Base-by-base conservation (phyloP, 345 rosid species). In the Acer negundo region DNA sequence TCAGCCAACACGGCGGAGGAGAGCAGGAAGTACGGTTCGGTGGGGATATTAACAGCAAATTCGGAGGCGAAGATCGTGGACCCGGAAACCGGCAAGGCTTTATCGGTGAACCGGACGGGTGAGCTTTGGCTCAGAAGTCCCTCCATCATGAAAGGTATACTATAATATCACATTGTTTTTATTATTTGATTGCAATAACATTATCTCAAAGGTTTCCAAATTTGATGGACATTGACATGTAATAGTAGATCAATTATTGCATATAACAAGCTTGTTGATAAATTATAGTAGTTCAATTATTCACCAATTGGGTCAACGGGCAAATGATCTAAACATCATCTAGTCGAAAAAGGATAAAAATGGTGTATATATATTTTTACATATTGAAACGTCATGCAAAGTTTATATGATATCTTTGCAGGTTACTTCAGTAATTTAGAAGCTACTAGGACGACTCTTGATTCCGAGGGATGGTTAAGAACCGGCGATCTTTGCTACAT, bases 401-500 rank as follows among this genome's bases (percentile, higher is more conserved):
- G 7, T 17, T 5, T 17, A 13, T 16, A 56, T 6, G 38, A 16
- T 44, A 13, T 42, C 70, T 35, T 35, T 28, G 79, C 74, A 94
- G 97, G 99, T 70, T 96, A 96, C 73, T 94, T 92, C 15, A 78
- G 89, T 38, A 94, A 96, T 71, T 75, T 80, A 35, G 95, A 94
- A 76, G 97, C 98, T 2, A 96, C 98, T 28, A 75, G 86, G 42
- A 86, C 90, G 3, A 89, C 98, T 24, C 77, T 96, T 55, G 94
- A 89, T 82, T 86, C 92, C 0, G 90, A 92, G 55, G 99, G 97
- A 79, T 96, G 99, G 98, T 79, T 96, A 63, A 92, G 90, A 80
- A 96, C 99, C 20, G 99, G 98, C 20, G 98, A 94, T 83, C 81
- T 96, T 10, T 92, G 98, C 74, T 94, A 90, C 80, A 85, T 94